phyloP scores from a whole-genome alignment of 2,329 filamentous ascomycete genomes.

The Botrytis pseudocinerea region DNA sequence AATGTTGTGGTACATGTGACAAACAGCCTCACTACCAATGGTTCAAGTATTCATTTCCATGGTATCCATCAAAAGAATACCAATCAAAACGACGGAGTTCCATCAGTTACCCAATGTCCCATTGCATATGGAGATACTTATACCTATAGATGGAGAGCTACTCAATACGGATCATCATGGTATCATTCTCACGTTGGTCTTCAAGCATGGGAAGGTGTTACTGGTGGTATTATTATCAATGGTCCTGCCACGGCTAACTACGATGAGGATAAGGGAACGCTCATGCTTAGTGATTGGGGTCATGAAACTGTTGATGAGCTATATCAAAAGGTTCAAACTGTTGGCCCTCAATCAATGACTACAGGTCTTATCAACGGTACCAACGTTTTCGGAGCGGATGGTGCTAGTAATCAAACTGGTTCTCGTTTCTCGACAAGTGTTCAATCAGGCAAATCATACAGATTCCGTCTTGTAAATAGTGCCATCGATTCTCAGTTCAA shows the following conservation, averaged over 20 bases:
- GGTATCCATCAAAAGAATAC: conserved; percentile 47
- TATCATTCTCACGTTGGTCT: conserved; percentile 60
- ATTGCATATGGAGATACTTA: conserved; percentile 46
- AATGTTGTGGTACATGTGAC: conserved; percentile 44
- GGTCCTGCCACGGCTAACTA: conserved; percentile 59
- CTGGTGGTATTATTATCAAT: conserved; percentile 60
- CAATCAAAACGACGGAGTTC: conserved; percentile 46
- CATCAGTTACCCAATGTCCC: conserved; percentile 61
- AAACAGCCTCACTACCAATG: conserved; percentile 43
- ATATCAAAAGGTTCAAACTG: conserved; percentile 28
- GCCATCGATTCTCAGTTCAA: conserved; percentile 48
- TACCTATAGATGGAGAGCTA: conserved; percentile 30
- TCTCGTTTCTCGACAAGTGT: conserved; percentile 41
- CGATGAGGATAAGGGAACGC: conserved; percentile 59
- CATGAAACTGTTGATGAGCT: conserved; percentile 35
- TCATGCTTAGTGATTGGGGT: conserved; percentile 43
- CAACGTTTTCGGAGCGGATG: conserved; percentile 26
- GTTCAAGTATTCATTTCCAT: conserved; percentile 47
- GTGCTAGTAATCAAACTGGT: conserved; percentile 20
- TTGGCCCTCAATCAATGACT: conserved; percentile 37
- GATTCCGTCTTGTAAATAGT: conserved; percentile 49
- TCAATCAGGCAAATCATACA: conserved; percentile 45
- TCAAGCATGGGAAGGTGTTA: conserved; percentile 55
- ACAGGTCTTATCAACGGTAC: conserved; percentile 37
- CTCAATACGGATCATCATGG: conserved; percentile 51